Conservation (phyloP, 1,284 basidiomycete genomes). For the Apiotrichum montevideense region DNA sequence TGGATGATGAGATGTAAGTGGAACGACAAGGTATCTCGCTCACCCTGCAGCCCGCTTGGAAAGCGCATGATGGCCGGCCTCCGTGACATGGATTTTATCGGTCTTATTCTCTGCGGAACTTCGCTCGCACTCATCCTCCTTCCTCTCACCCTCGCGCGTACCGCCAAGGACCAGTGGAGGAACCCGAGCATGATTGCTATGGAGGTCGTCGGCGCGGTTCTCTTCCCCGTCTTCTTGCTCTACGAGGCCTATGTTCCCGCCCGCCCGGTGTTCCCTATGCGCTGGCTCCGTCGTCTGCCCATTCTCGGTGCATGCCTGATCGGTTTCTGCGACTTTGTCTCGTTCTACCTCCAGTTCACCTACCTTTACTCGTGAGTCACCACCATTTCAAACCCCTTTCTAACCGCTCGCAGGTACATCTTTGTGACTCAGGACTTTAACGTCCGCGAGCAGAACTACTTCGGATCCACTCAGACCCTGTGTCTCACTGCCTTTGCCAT, state of each 20-base stretch:
- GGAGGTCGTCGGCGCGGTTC: slow-evolving; percentile 45
- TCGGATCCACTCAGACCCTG: slow-evolving; percentile 39
- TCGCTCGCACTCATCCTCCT: slow-evolving; percentile 60
- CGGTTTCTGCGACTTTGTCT: slow-evolving; percentile 66
- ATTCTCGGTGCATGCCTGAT: slow-evolving; percentile 60
- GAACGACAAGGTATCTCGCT: slow-evolving; percentile 8
- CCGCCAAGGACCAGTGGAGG: slow-evolving; percentile 46
- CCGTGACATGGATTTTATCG: slow-evolving; percentile 48
- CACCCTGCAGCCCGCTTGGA: slow-evolving; percentile 18
- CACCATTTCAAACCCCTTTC: too few species aligned
- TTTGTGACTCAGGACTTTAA: slow-evolving; percentile 40
- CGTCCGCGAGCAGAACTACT: slow-evolving; percentile 38
- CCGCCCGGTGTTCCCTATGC: slow-evolving; percentile 50
- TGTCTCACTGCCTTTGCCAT: slow-evolving; percentile 49
- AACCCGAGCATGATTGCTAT: slow-evolving; percentile 42
- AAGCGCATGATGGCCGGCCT: slow-evolving; percentile 2
- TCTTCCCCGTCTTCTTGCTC: slow-evolving; percentile 46
- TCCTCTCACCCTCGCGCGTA: slow-evolving; percentile 57
- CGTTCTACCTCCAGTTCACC: slow-evolving; percentile 48
- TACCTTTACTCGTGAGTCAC: slow-evolving; percentile 37
- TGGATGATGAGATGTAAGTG: not conserved
- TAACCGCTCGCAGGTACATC: slow-evolving; percentile 26
- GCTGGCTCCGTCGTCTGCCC: slow-evolving; percentile 57
- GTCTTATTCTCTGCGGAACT: slow-evolving; percentile 61
- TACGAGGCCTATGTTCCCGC: slow-evolving; percentile 48